phyloP scores from a whole-genome alignment of 129 eudicot genomes.

The Centaurea solstitialis region DNA sequence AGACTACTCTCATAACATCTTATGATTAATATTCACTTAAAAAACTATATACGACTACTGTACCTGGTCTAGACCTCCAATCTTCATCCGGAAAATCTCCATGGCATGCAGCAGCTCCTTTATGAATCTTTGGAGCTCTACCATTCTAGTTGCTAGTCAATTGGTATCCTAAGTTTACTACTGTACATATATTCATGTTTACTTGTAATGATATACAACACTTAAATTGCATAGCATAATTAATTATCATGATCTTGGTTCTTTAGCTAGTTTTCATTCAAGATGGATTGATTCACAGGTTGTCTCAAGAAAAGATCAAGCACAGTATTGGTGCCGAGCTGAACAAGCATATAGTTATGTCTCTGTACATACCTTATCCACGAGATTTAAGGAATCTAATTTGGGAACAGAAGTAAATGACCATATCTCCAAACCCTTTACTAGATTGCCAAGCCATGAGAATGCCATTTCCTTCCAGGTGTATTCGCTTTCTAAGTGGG shows the following conservation, averaged over 20 bases:
- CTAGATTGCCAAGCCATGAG: slow-evolving; percentile 33
- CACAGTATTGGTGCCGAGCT: slow-evolving; percentile 45
- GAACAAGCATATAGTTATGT: slow-evolving; percentile 37
- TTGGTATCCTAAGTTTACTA: no score
- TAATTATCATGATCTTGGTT: not conserved
- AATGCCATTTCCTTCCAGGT: slow-evolving; percentile 35
- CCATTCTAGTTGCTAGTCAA: no score
- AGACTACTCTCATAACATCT: no score
- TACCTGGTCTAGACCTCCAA: no score
- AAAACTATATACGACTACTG: no score
- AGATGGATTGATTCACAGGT: slow-evolving; percentile 30
- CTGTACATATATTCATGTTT: not conserved
- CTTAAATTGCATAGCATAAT: not conserved
- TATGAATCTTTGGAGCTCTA: no score
- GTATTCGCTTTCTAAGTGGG: slow-evolving; percentile 53
- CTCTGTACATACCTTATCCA: slow-evolving; percentile 34
- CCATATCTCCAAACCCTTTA: slow-evolving; percentile 35
- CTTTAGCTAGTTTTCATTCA: slow-evolving; percentile 4
- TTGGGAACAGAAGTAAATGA: slow-evolving; percentile 42
- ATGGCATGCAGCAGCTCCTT: no score
- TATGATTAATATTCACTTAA: no score
- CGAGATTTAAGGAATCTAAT: slow-evolving; percentile 44
- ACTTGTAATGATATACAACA: not conserved
- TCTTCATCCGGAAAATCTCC: no score
- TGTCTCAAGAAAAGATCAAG: slow-evolving; percentile 55